A percentile compares a stretch with the other conserved stretches of the same genome.
Conservation (phyloP, 176 grass and related monocot species). For the Eleusine indica region DNA sequence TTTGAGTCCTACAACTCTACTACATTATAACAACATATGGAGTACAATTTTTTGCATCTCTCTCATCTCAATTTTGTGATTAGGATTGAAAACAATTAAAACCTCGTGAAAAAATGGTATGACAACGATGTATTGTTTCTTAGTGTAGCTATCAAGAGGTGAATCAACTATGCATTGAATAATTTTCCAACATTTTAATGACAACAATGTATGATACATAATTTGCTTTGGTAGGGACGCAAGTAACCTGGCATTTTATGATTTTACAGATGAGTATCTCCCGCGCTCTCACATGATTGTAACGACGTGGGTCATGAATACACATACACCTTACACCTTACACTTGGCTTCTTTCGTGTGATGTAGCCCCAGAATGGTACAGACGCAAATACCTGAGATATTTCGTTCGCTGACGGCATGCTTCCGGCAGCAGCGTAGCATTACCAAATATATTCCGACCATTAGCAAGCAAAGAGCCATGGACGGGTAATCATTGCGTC, state of each 20-base stretch:
- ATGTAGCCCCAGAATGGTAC: too few species aligned
- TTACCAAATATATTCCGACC: slow-evolving; percentile 13
- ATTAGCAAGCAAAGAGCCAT: slow-evolving; percentile 24
- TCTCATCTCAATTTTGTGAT: too few species aligned
- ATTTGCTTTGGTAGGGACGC: not conserved
- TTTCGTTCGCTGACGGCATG: slow-evolving; percentile 18
- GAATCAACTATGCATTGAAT: not conserved
- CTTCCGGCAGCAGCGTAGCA: slow-evolving; percentile 17
- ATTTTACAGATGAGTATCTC: not conserved
- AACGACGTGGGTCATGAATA: not conserved
- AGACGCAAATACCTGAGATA: not conserved
- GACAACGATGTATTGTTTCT: not conserved
- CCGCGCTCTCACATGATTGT: not conserved
- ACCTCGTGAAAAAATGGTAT: not conserved
- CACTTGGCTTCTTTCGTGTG: not conserved
- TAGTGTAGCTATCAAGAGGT: not conserved
- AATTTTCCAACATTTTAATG: not conserved
- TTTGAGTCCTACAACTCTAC: too few species aligned
- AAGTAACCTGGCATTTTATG: not conserved
- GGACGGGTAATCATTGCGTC: slow-evolving; percentile 27
- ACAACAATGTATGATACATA: not conserved
- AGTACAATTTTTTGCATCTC: too few species aligned
- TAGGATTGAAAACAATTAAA: not conserved
- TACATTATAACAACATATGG: too few species aligned
- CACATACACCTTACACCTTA: not conserved